Conservation (phyloP, 768 basidiomycete genomes). For the Cystofilobasidium capitatum region DNA sequence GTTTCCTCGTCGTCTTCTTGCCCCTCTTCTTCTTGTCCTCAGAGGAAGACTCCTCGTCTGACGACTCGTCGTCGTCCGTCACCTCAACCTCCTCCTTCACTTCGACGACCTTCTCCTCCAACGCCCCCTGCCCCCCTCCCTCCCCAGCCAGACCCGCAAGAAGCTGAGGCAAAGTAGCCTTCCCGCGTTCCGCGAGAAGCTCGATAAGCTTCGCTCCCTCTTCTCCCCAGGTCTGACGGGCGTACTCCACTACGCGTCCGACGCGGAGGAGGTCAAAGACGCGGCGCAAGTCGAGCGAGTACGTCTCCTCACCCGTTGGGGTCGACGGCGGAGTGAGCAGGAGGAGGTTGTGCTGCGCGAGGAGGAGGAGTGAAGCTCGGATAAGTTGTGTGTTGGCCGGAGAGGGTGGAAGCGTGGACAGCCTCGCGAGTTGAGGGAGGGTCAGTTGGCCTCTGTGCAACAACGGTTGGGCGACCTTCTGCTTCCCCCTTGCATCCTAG, state of each 20-base stretch:
- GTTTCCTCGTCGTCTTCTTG: too few relatives aligned
- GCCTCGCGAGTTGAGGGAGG: slow-evolving; percentile 9
- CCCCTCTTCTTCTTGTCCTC: not conserved
- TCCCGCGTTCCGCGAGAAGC: slow-evolving; percentile 71
- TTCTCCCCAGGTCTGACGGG: slow-evolving; percentile 60
- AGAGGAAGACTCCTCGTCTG: not conserved
- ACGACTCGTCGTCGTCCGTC: slow-evolving; percentile 5
- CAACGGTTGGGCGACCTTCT: slow-evolving; percentile 25
- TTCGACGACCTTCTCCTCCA: not conserved
- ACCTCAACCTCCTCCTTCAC: not conserved
- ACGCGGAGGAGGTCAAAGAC: slow-evolving; percentile 73
- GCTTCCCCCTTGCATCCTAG: not conserved
- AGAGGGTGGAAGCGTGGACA: slow-evolving; percentile 14
- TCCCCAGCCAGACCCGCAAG: slow-evolving; percentile 41
- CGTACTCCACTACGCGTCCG: slow-evolving; percentile 67
- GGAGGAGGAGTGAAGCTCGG: slow-evolving; percentile 60
- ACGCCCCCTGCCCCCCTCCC: not conserved
- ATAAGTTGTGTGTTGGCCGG: slow-evolving; percentile 51
- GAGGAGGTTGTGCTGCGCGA: slow-evolving; percentile 84
- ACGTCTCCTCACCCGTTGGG: slow-evolving; percentile 57
- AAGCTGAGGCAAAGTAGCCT: slow-evolving; percentile 66
- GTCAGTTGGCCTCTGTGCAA: slow-evolving; percentile 26
- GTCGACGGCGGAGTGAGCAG: slow-evolving; percentile 53
- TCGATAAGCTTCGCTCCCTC: slow-evolving; percentile 64
- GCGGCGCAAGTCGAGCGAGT: slow-evolving; percentile 70